These are phyloP conservation scores for Stramenopiles sp. DNA, from an alignment of 352 stramenopile genomes.

Conservation along the genomic window DNA sequence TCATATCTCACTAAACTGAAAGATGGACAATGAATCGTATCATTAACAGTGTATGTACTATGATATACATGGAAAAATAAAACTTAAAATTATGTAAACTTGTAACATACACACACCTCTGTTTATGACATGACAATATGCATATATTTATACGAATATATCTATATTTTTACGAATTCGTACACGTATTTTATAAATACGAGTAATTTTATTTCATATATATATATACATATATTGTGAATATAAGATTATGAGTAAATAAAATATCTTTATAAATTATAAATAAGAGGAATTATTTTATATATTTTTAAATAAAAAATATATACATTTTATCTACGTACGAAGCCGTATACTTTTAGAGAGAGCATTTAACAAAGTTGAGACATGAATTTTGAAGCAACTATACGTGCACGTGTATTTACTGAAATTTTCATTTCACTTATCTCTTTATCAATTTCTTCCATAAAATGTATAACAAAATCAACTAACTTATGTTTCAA, in stretches of 20 bases:
- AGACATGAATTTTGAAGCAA: constrained; percentile 82
- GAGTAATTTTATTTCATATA: no score
- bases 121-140: no score
- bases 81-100: no score
- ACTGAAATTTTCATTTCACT: constrained; percentile 89
- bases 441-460: constrained; percentile 92
- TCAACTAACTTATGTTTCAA: constrained; percentile 90
- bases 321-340: constrained; percentile 2
- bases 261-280: not conserved
- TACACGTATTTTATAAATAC: no score
- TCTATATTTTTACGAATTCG: no score
- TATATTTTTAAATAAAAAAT: not conserved
- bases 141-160: no score
- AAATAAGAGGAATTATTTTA: not conserved
- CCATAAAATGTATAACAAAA: constrained; percentile 93
- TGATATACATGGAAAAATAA: no score
- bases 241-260: not conserved
- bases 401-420: constrained; percentile 69
- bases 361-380: constrained; percentile 37
- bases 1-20: no score
- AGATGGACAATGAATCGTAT: no score
- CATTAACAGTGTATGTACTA: no score
- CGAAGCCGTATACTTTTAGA: no score
- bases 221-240: constrained; percentile 4
- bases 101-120: no score